phyloP scores from a whole-genome alignment of 1,139 yeast genomes.

The Magnusiomyces suaveolens region DNA sequence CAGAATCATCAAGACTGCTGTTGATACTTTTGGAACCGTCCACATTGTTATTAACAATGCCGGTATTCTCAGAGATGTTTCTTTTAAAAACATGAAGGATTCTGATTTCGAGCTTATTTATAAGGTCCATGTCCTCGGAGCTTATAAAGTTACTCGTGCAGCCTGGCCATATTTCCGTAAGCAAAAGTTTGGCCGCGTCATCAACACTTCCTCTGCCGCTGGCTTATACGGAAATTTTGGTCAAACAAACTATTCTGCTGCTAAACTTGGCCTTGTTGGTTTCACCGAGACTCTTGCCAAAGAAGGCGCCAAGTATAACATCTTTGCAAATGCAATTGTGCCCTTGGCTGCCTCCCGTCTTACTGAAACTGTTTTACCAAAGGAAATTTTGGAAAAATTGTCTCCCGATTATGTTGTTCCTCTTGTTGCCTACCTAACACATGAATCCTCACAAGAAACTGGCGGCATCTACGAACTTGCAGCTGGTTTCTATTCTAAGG shows the following conservation, averaged over 20 bases:
- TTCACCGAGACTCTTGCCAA: constrained; percentile 90
- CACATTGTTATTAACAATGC: constrained; percentile 90
- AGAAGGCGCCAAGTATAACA: constrained; percentile 82
- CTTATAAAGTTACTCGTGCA: constrained; percentile 74
- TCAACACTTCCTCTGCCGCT: constrained; percentile 93
- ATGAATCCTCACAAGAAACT: constrained; percentile 47
- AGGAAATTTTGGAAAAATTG: constrained; percentile 68
- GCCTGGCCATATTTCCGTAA: constrained; percentile 88
- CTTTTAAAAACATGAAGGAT: constrained; percentile 70
- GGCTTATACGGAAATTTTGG: constrained; percentile 96
- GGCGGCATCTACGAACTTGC: constrained; percentile 87
- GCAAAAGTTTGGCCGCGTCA: constrained; percentile 78
- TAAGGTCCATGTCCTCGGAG: constrained; percentile 84
- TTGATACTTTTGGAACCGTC: constrained; percentile 77
- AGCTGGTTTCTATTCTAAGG: constrained; percentile 86
- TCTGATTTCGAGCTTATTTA: constrained; percentile 70
- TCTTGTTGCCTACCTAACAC: constrained; percentile 69
- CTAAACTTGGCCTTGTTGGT: constrained; percentile 83
- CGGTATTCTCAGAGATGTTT: constrained; percentile 66
- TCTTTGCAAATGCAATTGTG: constrained; percentile 77
- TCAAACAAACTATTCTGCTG: constrained; percentile 92
- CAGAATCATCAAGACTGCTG: constrained; percentile 76
- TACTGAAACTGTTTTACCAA: constrained; percentile 87
- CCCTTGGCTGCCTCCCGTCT: constrained; percentile 93
- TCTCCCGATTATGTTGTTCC: constrained; percentile 89